Conservation (phyloP, 345 rosid genomes). For the Boechera retrofracta region DNA sequence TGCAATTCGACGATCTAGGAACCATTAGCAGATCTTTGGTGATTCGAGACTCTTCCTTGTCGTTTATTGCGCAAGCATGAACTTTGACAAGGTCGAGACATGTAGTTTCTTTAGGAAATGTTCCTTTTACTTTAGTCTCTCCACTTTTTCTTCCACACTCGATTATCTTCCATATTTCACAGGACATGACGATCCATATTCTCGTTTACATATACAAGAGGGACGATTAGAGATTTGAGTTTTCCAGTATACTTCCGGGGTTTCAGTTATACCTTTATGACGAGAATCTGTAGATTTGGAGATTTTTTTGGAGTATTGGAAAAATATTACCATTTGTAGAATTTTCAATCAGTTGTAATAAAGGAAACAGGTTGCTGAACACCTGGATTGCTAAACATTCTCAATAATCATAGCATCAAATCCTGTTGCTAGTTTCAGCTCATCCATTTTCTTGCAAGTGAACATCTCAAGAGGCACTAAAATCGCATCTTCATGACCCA, state of each 20-base stretch:
- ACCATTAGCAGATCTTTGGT: constrained; percentile 7
- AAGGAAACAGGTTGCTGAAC: background rate
- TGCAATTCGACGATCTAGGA: background rate
- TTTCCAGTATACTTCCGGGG: background rate
- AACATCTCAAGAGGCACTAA: background rate
- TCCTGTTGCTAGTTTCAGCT: background rate
- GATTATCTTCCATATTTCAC: constrained; percentile 9
- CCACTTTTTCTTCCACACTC: background rate
- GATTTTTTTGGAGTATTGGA: background rate
- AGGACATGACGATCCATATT: constrained; percentile 1
- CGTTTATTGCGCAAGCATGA: background rate
- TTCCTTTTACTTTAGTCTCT: background rate
- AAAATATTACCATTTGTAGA: background rate
- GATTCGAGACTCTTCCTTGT: constrained; percentile 4
- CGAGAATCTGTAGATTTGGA: constrained; percentile 2
- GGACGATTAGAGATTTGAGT: background rate
- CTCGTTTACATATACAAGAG: background rate
- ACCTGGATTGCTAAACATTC: background rate
- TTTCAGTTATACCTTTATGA: background rate
- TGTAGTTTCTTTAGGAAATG: background rate
- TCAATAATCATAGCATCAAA: background rate
- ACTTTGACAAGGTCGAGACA: constrained; percentile 24
- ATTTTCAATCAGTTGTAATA: background rate
- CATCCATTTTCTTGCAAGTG: background rate
- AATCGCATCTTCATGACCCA: background rate